Percentiles rank a stretch among this genome's conserved stretches.
These are phyloP conservation scores for Elasticomyces elasticus DNA, from an alignment of 495 filamentous ascomycete genomes.

Conservation along the genomic window DNA sequence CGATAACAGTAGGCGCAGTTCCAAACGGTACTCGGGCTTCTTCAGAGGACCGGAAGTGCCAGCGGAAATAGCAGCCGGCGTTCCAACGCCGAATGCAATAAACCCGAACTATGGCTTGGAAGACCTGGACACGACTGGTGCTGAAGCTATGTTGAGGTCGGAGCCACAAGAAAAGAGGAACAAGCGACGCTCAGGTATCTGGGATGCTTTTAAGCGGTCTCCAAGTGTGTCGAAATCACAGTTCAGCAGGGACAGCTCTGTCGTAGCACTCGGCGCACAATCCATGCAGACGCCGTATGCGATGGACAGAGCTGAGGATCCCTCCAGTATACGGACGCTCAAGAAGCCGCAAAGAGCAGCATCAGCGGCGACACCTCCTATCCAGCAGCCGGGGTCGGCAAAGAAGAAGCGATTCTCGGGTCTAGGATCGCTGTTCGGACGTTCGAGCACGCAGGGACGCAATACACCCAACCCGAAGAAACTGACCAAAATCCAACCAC, in stretches of 20 bases:
- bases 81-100: slow-evolving; percentile 8
- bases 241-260: neutral
- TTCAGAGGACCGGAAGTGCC: neutral
- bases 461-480: slow-evolving; percentile 16
- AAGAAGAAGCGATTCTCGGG: slow-evolving; percentile 43
- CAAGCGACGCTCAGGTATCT: slow-evolving; percentile 14
- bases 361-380: slow-evolving; percentile 1
- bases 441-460: slow-evolving; percentile 15
- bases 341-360: slow-evolving; percentile 15
- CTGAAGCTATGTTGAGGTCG: neutral
- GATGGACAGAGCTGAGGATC: neutral
- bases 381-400: slow-evolving; percentile 23
- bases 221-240: slow-evolving; percentile 3
- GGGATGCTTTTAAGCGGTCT: slow-evolving; percentile 13
- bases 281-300: neutral
- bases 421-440: slow-evolving; percentile 30
- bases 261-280: neutral
- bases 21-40: slow-evolving; percentile 1
- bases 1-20: neutral
- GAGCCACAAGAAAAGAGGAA: neutral
- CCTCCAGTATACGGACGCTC: neutral
- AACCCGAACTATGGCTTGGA: slow-evolving; percentile 5
- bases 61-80: neutral
- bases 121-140: neutral
- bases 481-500: slow-evolving; percentile 15